Base-by-base conservation (phyloP, 2,329 filamentous ascomycete genomes). In the Bertia moriformis region DNA sequence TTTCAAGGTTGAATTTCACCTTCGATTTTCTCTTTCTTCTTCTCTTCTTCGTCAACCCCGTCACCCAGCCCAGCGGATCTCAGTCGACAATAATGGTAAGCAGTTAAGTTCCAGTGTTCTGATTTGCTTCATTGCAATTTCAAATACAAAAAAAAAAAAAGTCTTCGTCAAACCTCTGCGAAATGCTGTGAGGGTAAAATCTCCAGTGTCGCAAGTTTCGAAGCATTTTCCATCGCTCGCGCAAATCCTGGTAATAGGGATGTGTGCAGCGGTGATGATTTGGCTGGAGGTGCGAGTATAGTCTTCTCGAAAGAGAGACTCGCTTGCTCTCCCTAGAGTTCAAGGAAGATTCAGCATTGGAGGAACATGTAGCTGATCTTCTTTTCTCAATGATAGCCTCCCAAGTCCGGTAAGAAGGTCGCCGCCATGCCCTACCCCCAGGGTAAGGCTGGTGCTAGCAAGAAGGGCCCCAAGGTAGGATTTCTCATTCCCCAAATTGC, bases 341-440 rank as follows among this genome's bases (percentile, higher is more conserved):
- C 67, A 82, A 77, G 81, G 78, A 83, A 86, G 81, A 83, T 72
- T 60, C 32, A 64, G 71, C 69, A 67, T 14, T 35, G 77, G 78
- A 73, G 71, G 80, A 80, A 74, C 79, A 75, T 77, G 71, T 74
- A 67, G 82, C 87, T 95, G 83, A 93, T 85, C 80, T 86, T 93
- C 83, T 91, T 88, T 93, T 86, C 89, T 96, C 89, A 91, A 96
- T 96, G 88, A 96, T 73, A 96, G 91, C 86, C 91, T 83, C 84
- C 89, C 64, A 98, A 96, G 74, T 63, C 73, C 60, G 87, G 87
- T 75, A 96, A 95, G 84, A 96, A 95, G 78, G 81, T 85, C 69
- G 91, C 91, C 58, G 73, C 91, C 64, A 87, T 91, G 71, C 91
- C 91, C 65, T 94, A 93, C 79, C 84, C 87, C 62, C 80, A 88